Conservation (phyloP, 83 land plant genomes). For the Picea abies region DNA sequence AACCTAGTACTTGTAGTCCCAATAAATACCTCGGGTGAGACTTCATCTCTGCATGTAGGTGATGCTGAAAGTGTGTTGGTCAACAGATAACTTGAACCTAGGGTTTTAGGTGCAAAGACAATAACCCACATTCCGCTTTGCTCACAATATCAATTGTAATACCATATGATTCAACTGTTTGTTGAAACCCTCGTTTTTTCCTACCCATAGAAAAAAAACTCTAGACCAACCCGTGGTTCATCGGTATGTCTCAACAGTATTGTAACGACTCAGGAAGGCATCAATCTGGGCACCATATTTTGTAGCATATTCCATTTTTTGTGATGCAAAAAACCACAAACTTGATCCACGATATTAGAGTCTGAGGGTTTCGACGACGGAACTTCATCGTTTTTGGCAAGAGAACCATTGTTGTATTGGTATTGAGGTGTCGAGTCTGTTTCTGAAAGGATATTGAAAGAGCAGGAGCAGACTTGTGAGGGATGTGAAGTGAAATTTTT, state of each 20-base stretch:
- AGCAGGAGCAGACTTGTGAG: neutral
- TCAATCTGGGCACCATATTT: constrained; percentile 8
- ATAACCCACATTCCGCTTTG: neutral
- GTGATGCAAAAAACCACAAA: neutral
- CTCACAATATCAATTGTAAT: neutral
- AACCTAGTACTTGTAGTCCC: too few relatives aligned
- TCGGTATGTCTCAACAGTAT: neutral
- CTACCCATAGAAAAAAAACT: constrained; percentile 4
- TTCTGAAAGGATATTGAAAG: neutral
- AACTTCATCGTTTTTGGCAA: neutral
- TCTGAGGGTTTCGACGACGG: neutral
- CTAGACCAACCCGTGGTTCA: neutral
- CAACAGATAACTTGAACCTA: too few relatives aligned
- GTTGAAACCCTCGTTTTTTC: neutral
- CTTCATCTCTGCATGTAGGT: too few relatives aligned
- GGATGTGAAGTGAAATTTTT: neutral
- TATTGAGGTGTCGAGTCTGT: neutral
- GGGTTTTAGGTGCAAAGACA: too few relatives aligned
- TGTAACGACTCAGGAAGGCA: neutral
- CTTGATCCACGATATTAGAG: neutral
- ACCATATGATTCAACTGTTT: constrained; percentile 1
- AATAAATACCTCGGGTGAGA: too few relatives aligned
- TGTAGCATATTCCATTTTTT: neutral
- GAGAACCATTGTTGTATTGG: neutral
- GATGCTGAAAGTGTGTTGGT: too few relatives aligned